Evolutionary conservation across 2,329 filamentous ascomycete genomes (phyloP).

Genomic region (Colletotrichum tropicicola): DNA sequence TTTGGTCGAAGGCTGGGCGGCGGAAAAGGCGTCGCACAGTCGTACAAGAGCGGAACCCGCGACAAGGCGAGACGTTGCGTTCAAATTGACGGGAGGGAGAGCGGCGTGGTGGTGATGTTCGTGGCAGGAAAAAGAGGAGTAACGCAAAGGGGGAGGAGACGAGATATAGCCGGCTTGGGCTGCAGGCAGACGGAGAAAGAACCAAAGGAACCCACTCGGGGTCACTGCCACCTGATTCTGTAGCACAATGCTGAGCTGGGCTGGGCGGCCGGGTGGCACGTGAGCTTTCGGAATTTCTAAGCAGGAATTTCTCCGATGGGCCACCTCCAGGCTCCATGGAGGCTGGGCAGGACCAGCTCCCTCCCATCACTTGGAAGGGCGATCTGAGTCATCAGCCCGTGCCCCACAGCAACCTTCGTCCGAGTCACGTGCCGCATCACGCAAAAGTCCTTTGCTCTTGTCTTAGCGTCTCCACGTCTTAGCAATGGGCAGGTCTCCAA

Average conservation of each 20-base stretch:
- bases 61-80: neutral
- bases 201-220: slow-evolving; percentile 20
- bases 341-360: neutral
- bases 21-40: neutral
- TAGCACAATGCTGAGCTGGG: too few relatives aligned
- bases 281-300: neutral
- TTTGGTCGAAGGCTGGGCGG: neutral
- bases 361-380: neutral
- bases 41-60: neutral
- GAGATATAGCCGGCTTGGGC: slow-evolving; percentile 20
- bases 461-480: slow-evolving; percentile 23
- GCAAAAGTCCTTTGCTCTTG: slow-evolving; percentile 13
- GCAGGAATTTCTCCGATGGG: neutral
- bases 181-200: slow-evolving; percentile 22
- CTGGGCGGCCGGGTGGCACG: too few relatives aligned
- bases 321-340: neutral
- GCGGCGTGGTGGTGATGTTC: slow-evolving; percentile 14
- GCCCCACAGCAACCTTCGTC: too few relatives aligned
- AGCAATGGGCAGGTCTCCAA: slow-evolving; percentile 4
- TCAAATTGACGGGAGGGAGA: neutral
- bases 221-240: slow-evolving; percentile 24
- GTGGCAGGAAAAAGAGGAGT: slow-evolving; percentile 26
- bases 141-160: slow-evolving; percentile 11
- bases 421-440: slow-evolving; percentile 10
- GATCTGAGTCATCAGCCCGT: slow-evolving; percentile 5